phyloP scores from a whole-genome alignment of 139 green algal genomes.

The Diplosphaera chodatii region DNA sequence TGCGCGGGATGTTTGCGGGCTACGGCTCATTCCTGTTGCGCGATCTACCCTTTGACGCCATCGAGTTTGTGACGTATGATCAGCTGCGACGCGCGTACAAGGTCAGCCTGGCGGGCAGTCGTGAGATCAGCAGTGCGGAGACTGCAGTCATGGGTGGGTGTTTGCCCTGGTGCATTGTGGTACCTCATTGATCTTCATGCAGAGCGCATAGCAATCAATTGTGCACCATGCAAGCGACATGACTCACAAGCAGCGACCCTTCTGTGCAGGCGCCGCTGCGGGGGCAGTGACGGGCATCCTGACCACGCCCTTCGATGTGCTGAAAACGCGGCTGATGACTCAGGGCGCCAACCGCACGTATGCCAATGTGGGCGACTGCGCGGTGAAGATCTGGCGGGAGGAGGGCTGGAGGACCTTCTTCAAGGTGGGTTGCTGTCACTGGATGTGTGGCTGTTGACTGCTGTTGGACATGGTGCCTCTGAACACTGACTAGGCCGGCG shows the following conservation, averaged over 20 bases:
- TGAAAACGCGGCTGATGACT: conserved; percentile 93
- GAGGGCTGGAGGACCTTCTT: conserved; percentile 84
- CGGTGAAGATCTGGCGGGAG: conserved; percentile 58
- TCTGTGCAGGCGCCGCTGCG: conserved; percentile 62
- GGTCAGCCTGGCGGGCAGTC: not conserved
- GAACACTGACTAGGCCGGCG: not conserved
- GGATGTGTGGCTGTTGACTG: no score
- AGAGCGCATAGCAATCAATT: no score
- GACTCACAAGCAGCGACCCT: no score
- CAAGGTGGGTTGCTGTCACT: no score
- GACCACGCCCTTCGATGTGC: conserved; percentile 88
- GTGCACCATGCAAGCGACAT: no score
- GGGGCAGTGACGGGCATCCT: conserved; percentile 77
- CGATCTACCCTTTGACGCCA: conserved; percentile 97
- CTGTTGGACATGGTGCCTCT: no score
- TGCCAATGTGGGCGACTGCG: conserved; percentile 46
- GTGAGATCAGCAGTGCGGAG: not conserved
- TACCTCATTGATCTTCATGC: no score
- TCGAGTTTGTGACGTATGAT: conserved; percentile 94
- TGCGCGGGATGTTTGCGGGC: conserved; percentile 83
- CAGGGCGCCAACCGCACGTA: conserved; percentile 61
- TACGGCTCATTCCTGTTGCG: conserved; percentile 96
- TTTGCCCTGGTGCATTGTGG: no score
- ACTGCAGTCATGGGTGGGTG: conserved; percentile 19
- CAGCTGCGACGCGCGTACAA: conserved; percentile 50